These are phyloP conservation scores for Pythium dissimile DNA, from an alignment of 352 stramenopile genomes.

Conservation along the genomic window DNA sequence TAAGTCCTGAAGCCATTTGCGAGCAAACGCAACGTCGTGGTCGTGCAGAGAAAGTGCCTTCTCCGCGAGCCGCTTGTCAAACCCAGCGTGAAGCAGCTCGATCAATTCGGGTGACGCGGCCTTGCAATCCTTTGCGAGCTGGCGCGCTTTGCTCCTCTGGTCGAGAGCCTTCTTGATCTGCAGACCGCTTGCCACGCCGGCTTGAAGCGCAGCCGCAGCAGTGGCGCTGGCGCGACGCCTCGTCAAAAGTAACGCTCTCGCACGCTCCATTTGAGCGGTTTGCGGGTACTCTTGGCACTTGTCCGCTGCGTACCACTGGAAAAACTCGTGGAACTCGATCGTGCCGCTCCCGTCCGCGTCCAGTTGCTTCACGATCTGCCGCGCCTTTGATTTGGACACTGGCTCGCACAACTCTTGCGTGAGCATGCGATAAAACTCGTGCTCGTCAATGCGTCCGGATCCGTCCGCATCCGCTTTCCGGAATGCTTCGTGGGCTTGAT, in stretches of 20 bases:
- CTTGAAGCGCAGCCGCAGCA: constrained; percentile 17
- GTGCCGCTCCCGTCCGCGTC: constrained; percentile 36
- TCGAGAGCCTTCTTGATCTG: constrained; percentile 26
- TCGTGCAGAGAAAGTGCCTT: constrained; percentile 38
- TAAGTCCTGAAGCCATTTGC: constrained; percentile 29
- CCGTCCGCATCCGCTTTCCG: constrained; percentile 28
- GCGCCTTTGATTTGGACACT: constrained; percentile 25
- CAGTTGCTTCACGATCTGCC: constrained; percentile 33
- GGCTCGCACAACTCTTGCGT: constrained; percentile 37
- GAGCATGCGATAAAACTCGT: constrained; percentile 37
- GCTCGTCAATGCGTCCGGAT: constrained; percentile 34
- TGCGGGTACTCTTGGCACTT: constrained; percentile 45
- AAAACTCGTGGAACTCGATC: constrained; percentile 52
- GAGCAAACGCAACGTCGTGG: constrained; percentile 27
- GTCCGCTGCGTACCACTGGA: constrained; percentile 42
- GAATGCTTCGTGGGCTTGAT: constrained; percentile 31
- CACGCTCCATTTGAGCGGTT: constrained; percentile 32
- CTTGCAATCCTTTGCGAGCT: constrained; percentile 28
- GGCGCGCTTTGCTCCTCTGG: constrained; percentile 22
- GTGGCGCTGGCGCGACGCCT: constrained; percentile 26
- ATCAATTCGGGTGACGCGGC: constrained; percentile 32
- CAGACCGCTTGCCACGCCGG: constrained; percentile 5
- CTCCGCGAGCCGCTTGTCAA: constrained; percentile 29
- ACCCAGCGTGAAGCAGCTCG: constrained; percentile 33
- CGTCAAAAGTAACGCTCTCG: constrained; percentile 28